These are phyloP conservation scores for Paulownia fortunei DNA, from an alignment of 257 asterid species.

Conservation along the genomic window DNA sequence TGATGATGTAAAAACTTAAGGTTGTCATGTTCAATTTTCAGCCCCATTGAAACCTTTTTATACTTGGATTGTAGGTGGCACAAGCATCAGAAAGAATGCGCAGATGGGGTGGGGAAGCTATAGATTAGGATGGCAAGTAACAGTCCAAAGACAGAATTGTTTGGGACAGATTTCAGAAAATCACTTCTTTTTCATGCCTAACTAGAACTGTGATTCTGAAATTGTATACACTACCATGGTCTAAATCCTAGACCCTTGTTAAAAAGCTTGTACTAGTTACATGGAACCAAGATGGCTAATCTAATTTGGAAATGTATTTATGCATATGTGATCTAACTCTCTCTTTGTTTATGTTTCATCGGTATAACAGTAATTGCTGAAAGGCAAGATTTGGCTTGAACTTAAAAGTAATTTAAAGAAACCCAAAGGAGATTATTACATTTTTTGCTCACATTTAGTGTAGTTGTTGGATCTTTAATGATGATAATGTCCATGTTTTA, in stretches of 20 bases:
- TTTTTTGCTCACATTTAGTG: too few species aligned
- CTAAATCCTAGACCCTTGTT: too few species aligned
- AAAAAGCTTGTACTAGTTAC: too few species aligned
- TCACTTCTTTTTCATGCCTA: too few species aligned
- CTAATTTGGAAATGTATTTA: background rate
- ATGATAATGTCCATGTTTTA: background rate
- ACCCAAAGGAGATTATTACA: too few species aligned
- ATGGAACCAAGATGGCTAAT: background rate
- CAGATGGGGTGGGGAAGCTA: constrained; percentile 58
- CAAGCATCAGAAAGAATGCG: constrained; percentile 85
- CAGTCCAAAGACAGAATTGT: background rate
- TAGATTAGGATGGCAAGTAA: constrained; percentile 19
- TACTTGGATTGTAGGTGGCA: constrained; percentile 64
- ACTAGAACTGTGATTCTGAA: background rate
- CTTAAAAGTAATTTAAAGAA: too few species aligned
- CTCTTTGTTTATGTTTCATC: too few species aligned
- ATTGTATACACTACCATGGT: too few species aligned
- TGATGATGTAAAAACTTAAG: background rate
- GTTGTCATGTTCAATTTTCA: background rate
- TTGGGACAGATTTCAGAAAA: background rate
- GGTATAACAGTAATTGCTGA: too few species aligned
- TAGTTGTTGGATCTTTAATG: background rate
- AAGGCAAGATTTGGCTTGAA: too few species aligned
- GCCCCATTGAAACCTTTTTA: background rate
- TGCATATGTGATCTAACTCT: too few species aligned